Evolutionary conservation across 371 early-diverging fungal genomes (phyloP), one percentile per base, ranked within the genome.

Genomic region (Neoconidiobolus thromboides): DNA sequence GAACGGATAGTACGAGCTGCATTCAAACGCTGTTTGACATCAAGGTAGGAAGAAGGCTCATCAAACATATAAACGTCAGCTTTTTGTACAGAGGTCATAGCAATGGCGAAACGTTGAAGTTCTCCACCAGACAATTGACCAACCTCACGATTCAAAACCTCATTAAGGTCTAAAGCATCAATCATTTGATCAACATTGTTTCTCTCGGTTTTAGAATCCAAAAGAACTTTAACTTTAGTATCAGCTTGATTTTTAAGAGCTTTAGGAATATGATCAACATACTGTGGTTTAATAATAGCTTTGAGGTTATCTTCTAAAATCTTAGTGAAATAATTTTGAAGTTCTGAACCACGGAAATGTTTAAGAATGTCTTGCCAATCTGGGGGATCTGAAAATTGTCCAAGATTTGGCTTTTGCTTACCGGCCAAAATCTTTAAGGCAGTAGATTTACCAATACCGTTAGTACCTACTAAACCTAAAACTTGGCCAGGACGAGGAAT

Each of bases 61-160:
- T 99, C 99, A 73, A 98, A 97, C 92, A 99, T 97, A 75, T 95
- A 98, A 72, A 98, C 88, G 72, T 98, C 91, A 39, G 93, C 93
- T 39, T 81, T 66, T 71, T 92, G 89, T 61, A 96, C 82, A 61
- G 82, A 80, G 2, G 91, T 82, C 44, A 93, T 76, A 48, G 88
- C 93, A 73, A 99, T 96, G 63, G 96, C 92, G 70, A 99, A 96
- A 67, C 99, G 87, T 76, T 99, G 99, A 69, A 99, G 77, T 77
- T 99, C 99, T 74, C 99, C 99, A 73, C 99, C 99, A 61, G 98
- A 98, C 62, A 99, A 74, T 65, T 92, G 83, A 51, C 76, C 78
- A 2, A 99, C 82, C 65, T 93, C 79, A 77, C 99, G 95, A 3
- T 76, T 73, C 69, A 95, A 68, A 59, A 99, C 81, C 58, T 93